A percentile compares a stretch with the other conserved stretches of the same genome.
phyloP scores from a whole-genome alignment of 1,284 basidiomycete species.

The Cryptococcus jaspeensis region DNA sequence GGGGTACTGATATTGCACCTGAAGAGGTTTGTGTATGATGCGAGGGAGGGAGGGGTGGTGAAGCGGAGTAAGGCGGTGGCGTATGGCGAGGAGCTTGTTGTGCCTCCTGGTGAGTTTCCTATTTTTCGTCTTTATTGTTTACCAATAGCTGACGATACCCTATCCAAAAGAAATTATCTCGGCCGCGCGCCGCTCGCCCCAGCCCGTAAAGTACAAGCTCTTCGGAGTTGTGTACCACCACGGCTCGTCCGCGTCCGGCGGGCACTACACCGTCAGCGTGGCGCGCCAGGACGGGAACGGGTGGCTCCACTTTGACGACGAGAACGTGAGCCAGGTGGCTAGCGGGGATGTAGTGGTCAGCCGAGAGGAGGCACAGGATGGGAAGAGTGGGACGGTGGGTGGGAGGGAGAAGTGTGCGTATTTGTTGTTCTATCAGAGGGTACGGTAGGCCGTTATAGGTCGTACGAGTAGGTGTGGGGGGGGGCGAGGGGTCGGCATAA shows the following conservation, averaged over 20 bases:
- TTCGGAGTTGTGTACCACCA: slow-evolving; percentile 96
- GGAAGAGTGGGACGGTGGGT: slow-evolving; percentile 57
- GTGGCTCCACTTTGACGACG: slow-evolving; percentile 95
- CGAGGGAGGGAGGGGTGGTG: slow-evolving; percentile 58
- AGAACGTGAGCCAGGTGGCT: slow-evolving; percentile 69
- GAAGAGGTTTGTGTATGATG: slow-evolving; percentile 90
- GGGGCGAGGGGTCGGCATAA: neutral
- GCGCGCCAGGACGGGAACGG: slow-evolving; percentile 64
- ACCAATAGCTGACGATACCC: neutral
- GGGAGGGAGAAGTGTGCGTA: slow-evolving; percentile 64
- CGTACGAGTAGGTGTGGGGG: neutral
- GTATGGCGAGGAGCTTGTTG: slow-evolving; percentile 74
- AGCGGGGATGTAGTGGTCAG: slow-evolving; percentile 72
- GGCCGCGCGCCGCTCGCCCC: slow-evolving; percentile 56
- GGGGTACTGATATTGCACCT: slow-evolving; percentile 85
- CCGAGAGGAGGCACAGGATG: slow-evolving; percentile 51
- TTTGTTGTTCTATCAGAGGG: slow-evolving; percentile 73
- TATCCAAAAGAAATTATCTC: slow-evolving; percentile 64
- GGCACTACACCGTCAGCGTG: slow-evolving; percentile 94
- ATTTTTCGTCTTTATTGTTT: neutral
- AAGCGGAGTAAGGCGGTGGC: slow-evolving; percentile 82
- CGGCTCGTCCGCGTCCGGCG: slow-evolving; percentile 82
- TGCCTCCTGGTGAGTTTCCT: slow-evolving; percentile 61
- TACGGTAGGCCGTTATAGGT: slow-evolving; percentile 16
- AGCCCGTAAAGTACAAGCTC: slow-evolving; percentile 69